phyloP scores from a whole-genome alignment of 2,329 filamentous ascomycete species.

The Albophoma yamanashiensis region DNA sequence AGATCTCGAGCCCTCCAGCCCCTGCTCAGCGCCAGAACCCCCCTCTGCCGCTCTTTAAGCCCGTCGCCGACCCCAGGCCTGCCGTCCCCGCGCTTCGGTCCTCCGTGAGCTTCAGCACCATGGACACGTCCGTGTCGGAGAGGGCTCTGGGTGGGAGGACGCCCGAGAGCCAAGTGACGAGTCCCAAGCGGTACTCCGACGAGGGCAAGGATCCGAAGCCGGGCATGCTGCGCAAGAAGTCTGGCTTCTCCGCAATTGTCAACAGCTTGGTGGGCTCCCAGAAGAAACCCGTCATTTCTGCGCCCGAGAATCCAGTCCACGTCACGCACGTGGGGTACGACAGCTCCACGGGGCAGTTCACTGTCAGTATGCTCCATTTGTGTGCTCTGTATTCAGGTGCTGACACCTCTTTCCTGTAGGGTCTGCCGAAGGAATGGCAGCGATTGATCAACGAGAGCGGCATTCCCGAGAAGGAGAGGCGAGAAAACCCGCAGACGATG shows the following conservation, averaged over 20 bases:
- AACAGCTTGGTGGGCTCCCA: constrained; percentile 75
- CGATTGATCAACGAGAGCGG: constrained; percentile 89
- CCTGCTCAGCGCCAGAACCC: constrained; percentile 17
- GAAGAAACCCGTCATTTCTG: constrained; percentile 89
- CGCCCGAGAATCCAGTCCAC: constrained; percentile 93
- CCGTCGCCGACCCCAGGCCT: constrained; percentile 41
- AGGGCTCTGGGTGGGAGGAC: constrained; percentile 20
- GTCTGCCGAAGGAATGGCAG: constrained; percentile 96
- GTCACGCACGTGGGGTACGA: constrained; percentile 98
- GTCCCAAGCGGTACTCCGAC: constrained; percentile 68
- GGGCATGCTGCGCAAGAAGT: constrained; percentile 65
- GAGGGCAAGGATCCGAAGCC: constrained; percentile 56
- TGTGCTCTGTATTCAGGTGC: background rate
- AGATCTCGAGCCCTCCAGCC: constrained; percentile 22
- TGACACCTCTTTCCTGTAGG: constrained; percentile 38
- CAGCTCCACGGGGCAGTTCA: constrained; percentile 92
- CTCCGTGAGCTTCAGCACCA: constrained; percentile 42
- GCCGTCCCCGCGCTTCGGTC: constrained; percentile 47
- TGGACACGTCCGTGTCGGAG: constrained; percentile 27
- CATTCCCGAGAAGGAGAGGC: constrained; percentile 90
- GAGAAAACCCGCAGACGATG: constrained; percentile 91
- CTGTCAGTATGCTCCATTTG: constrained; percentile 45
- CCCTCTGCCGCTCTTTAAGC: constrained; percentile 30
- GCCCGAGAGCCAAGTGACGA: constrained; percentile 32
- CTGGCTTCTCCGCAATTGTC: constrained; percentile 79